Base-by-base conservation (phyloP, 106 monocot genomes). In the Chionographis japonica region DNA sequence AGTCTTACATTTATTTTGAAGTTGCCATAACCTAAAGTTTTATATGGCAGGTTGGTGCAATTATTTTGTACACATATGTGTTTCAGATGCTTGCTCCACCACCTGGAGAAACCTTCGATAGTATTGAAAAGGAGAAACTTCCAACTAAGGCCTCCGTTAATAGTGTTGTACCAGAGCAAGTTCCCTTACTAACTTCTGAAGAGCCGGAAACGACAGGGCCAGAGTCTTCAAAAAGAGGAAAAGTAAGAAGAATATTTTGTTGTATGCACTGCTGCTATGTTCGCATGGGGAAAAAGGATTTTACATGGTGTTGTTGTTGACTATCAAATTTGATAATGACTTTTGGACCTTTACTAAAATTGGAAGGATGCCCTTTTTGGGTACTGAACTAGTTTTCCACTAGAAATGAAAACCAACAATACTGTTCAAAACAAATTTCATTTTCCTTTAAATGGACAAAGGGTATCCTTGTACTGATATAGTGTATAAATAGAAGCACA, bases 31-130 rank as follows among this genome's bases (percentile, higher is more conserved):
- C n/a, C 8, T 39, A 41, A 57, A 27, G 27, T 53, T 58, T 37
- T 8, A 50, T 79, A 12, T 60, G 67, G 54, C 77, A 97, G 95
- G 89, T 97, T 72, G 95, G 95, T 62, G 95, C 95, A 58, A 92
- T 97, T 57, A 83, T 97, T 79, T 52, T 97, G 56, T 97, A 92
- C 72, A 97, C 95, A 13, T 97, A 89, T 67, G 95, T 97, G 60
- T 97, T 91, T 89, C 83, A 83, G 70, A 97, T 97, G 95, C 86
- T 97, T 63, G 79, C 88, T 66, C 95, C 88, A 67, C 95, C 95
- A 56, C 75, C 74, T 41, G 86, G 80, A 20, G 80, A 78, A 70
- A 78, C 90, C 35, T 94, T 80, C 74, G 88, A 97, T 80, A 43
- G 42, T 12, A 17, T 12, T 63, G 86, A 81, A 60, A 84, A 77